Percentiles rank a stretch among this genome's conserved stretches.
These are phyloP conservation scores for Pythium pyrilobum DNA, from an alignment of 352 stramenopile genomes.

Conservation along the genomic window DNA sequence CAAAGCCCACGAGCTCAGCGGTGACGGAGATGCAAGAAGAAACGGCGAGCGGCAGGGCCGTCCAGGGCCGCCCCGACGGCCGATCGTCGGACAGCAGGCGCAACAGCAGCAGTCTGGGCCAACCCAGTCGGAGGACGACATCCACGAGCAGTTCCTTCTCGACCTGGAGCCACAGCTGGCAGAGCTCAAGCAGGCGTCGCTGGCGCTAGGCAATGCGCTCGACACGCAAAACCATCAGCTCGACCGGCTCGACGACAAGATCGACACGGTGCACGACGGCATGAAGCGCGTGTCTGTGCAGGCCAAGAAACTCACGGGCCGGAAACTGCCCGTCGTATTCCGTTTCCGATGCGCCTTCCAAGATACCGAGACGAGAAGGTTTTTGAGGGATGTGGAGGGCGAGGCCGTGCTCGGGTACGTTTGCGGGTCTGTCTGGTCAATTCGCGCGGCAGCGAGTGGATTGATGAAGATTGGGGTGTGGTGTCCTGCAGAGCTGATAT, in stretches of 20 bases:
- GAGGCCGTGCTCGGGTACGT: conserved; percentile 51
- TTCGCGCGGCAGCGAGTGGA: no score
- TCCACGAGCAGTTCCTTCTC: conserved; percentile 41
- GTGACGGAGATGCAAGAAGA: background rate
- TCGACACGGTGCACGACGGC: conserved; percentile 57
- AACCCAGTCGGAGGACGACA: conserved; percentile 3
- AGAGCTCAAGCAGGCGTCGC: conserved; percentile 62
- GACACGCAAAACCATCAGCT: conserved; percentile 62
- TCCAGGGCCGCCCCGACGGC: background rate
- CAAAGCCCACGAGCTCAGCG: conserved; percentile 30
- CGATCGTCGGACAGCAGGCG: background rate
- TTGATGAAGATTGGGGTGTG: no score
- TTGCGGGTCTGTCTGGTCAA: background rate
- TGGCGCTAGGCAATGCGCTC: conserved; percentile 53
- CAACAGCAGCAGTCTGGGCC: background rate
- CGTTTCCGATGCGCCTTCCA: conserved; percentile 75
- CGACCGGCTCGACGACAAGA: conserved; percentile 53
- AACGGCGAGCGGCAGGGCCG: background rate
- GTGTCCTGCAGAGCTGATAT: conserved; percentile 43
- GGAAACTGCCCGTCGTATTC: conserved; percentile 31
- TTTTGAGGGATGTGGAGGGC: conserved; percentile 56
- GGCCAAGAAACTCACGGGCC: conserved; percentile 43
- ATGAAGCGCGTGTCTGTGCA: conserved; percentile 69
- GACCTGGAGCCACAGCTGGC: conserved; percentile 51
- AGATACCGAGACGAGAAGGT: conserved; percentile 39